Percentiles rank a stretch among this genome's conserved stretches.
phyloP scores from a whole-genome alignment of 495 filamentous ascomycete genomes.

The Penicillium lividum region DNA sequence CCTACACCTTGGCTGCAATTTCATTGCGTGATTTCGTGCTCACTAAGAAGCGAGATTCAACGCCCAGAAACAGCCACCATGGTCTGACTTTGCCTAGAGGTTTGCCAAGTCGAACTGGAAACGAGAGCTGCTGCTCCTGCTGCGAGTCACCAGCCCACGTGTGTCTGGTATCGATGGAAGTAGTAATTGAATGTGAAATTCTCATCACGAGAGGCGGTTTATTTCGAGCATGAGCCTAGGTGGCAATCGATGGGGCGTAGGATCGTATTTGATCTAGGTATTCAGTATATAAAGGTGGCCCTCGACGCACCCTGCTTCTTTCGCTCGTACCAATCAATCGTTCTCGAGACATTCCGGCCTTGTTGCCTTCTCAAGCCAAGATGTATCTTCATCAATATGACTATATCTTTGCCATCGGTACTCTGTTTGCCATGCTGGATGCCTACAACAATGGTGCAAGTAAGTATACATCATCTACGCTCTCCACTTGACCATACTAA shows the following conservation, averaged over 20 bases:
- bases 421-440: conserved; percentile 73
- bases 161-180: conserved; percentile 10
- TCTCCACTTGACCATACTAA: background rate
- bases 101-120: conserved; percentile 20
- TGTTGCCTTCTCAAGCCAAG: conserved; percentile 27
- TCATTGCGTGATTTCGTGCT: conserved; percentile 16
- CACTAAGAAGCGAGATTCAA: conserved; percentile 1
- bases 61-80: conserved; percentile 15
- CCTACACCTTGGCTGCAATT: conserved; percentile 7
- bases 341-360: conserved; percentile 8
- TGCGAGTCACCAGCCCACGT: conserved; percentile 23
- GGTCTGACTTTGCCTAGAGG: conserved; percentile 15
- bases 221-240: conserved; percentile 3
- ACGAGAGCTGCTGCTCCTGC: conserved; percentile 8
- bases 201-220: background rate
- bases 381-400: conserved; percentile 59
- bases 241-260: background rate
- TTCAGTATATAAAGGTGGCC: conserved; percentile 6
- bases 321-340: conserved; percentile 5
- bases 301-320: background rate
- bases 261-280: background rate
- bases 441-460: conserved; percentile 71
- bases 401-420: conserved; percentile 75
- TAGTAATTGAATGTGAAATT: background rate
- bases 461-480: conserved; percentile 34